Conservation (phyloP, 2,329 filamentous ascomycete genomes). For the Neonectria punicea region DNA sequence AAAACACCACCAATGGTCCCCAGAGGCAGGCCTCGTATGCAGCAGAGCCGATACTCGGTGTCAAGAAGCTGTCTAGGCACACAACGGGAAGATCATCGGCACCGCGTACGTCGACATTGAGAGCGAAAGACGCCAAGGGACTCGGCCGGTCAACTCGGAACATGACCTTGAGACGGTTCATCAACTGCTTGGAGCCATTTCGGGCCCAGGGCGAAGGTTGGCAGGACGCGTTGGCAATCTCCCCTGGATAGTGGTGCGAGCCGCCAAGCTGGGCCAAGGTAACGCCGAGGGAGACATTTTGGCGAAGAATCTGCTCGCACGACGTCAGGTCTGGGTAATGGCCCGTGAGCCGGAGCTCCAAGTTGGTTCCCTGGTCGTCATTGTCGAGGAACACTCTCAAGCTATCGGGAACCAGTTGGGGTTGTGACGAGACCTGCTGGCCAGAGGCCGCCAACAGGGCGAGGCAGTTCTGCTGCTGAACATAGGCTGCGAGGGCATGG, state of each 20-base stretch:
- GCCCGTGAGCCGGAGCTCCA: neutral
- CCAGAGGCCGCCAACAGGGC: slow-evolving; percentile 3
- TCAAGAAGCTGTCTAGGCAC: slow-evolving; percentile 30
- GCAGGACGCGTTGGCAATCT: slow-evolving; percentile 35
- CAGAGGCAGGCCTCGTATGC: slow-evolving; percentile 24
- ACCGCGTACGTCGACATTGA: slow-evolving; percentile 30
- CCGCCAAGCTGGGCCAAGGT: slow-evolving; percentile 32
- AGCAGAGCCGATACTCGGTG: slow-evolving; percentile 28
- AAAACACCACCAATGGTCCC: slow-evolving; percentile 24
- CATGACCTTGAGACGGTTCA: neutral
- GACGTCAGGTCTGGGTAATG: slow-evolving; percentile 1
- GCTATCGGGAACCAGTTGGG: slow-evolving; percentile 12
- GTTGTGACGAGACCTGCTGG: slow-evolving; percentile 14
- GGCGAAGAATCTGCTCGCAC: slow-evolving; percentile 18
- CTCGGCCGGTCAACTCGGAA: slow-evolving; percentile 44
- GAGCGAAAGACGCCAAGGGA: slow-evolving; percentile 32
- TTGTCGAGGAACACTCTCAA: slow-evolving; percentile 19
- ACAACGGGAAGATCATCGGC: slow-evolving; percentile 27
- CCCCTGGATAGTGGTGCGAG: slow-evolving; percentile 25
- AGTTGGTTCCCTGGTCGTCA: slow-evolving; percentile 10
- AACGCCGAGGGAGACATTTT: slow-evolving; percentile 26
- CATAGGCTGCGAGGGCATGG: slow-evolving; percentile 23
- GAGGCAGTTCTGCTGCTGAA: slow-evolving; percentile 32
- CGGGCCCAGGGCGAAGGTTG: neutral
- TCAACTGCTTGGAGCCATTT: slow-evolving; percentile 1